Evolutionary conservation across 306 rosid genomes (phyloP).

Genomic region (Mucuna pruriens): DNA sequence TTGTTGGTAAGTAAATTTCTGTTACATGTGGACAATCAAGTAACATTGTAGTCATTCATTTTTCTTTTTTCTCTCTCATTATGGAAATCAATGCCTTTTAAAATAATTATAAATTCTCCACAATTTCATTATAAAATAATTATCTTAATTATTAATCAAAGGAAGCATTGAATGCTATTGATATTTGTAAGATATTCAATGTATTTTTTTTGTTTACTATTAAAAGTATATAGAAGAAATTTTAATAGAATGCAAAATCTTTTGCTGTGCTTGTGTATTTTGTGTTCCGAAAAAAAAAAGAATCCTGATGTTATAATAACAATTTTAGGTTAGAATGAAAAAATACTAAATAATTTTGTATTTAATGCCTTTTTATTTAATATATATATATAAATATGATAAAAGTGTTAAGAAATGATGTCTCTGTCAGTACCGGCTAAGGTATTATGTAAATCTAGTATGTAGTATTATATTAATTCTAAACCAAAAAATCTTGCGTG

Average conservation of each 20-base stretch:
- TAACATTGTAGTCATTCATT: background rate
- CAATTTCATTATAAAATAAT: background rate
- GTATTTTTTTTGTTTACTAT: background rate
- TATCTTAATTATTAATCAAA: background rate
- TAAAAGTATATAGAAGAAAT: background rate
- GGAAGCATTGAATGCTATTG: background rate
- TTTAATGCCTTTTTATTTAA: too few relatives aligned
- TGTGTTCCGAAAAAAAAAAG: background rate
- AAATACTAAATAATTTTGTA: background rate
- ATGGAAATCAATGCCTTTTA: too few relatives aligned
- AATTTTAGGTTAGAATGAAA: background rate
- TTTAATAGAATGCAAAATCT: background rate
- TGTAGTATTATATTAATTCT: background rate
- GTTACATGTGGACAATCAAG: too few relatives aligned
- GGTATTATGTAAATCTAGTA: background rate
- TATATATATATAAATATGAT: too few relatives aligned
- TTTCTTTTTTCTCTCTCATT: background rate
- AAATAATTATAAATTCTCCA: background rate
- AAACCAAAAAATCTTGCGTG: conserved; percentile 31
- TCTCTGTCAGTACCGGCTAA: background rate
- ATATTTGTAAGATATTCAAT: background rate
- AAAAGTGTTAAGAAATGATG: background rate
- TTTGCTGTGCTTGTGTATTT: background rate
- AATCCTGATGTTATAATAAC: background rate
- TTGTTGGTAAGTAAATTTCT: background rate